Evolutionary conservation across 768 basidiomycete genomes (phyloP), one percentile per base, ranked within the genome.

Genomic region (Phlebiopsis flavidoalba): DNA sequence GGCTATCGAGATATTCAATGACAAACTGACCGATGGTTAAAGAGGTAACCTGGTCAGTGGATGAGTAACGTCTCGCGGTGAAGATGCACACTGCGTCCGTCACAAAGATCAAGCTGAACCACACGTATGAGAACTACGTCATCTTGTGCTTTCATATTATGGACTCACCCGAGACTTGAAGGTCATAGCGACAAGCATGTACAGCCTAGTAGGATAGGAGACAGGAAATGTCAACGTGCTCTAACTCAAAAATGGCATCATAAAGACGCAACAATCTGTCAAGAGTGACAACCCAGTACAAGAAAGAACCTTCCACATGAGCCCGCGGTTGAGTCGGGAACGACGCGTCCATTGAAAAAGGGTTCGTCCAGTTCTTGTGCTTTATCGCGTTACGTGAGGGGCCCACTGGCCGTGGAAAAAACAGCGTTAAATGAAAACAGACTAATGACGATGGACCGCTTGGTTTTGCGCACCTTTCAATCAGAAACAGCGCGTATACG

Each of bases 131-230:
- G 58, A 55, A 37, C 11, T 46, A 11, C 47, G 2, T 53, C 17
- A 46, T 10, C 15, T 11, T 33, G 40, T 3, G 45, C 8, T 24
- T 8, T 14, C 15, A 37, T 19, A 33, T 22, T 8, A 14, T 11
- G 21, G 2, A 77, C 87, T 71, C 67, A 89, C 88, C 85, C 81
- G n/a, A 83, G 59, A 58, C 88, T n/a, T 82, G 63, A 86, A 83
- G 21, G 87, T 83, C 87, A 89, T 89, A 24, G 84, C 80, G 55
- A 86, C 75, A 15, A 91, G 78, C 87, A 91, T 89, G 67, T 89
- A 90, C 61, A 81, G 72, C 58, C 88, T 89, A 56, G 10, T 89
- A 56, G 10, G 7, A 60, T 17, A n/a, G 33, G 33, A 53, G 64
- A 55, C 57, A 33, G 58, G 12, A 47, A 33, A 43, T 14, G 47